phyloP scores from a whole-genome alignment of 1,284 basidiomycete genomes.

The Cystobasidium slooffiae region DNA sequence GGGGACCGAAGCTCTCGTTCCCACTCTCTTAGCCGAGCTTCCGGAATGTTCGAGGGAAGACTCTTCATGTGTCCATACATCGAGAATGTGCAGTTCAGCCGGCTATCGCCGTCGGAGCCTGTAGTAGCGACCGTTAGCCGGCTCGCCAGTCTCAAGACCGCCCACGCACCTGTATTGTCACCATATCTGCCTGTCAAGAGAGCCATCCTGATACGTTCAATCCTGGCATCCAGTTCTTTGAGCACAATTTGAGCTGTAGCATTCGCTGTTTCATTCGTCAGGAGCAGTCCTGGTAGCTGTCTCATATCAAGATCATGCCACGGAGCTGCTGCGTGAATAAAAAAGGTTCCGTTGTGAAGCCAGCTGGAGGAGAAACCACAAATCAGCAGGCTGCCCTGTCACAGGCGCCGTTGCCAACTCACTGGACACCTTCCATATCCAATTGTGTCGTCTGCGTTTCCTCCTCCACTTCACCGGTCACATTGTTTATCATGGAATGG shows the following conservation, averaged over 20 bases:
- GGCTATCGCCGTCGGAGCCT: constrained; percentile 19
- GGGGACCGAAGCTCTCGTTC: constrained; percentile 52
- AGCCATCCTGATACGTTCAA: constrained; percentile 43
- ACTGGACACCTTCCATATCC: constrained; percentile 52
- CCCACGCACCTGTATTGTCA: neutral
- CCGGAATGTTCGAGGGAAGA: constrained; percentile 46
- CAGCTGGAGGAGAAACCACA: constrained; percentile 39
- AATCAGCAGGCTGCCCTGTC: neutral
- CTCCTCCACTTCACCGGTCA: constrained; percentile 7
- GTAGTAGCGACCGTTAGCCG: constrained; percentile 9
- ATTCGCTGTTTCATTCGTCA: constrained; percentile 42
- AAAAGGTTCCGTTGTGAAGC: constrained; percentile 49
- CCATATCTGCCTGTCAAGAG: constrained; percentile 2
- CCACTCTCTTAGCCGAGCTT: constrained; percentile 50
- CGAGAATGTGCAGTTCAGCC: constrained; percentile 53
- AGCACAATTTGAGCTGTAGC: constrained; percentile 52
- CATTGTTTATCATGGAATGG: constrained; percentile 23
- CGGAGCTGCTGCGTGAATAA: constrained; percentile 46
- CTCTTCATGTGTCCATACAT: constrained; percentile 54
- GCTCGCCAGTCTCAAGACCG: neutral
- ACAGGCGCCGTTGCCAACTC: neutral
- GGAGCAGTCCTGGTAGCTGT: constrained; percentile 50
- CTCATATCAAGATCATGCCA: constrained; percentile 49
- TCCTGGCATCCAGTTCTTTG: constrained; percentile 51
- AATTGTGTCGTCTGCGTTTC: constrained; percentile 38